These are phyloP conservation scores for Fraxinus platypoda DNA, from an alignment of 305 asterid species.

Conservation along the genomic window DNA sequence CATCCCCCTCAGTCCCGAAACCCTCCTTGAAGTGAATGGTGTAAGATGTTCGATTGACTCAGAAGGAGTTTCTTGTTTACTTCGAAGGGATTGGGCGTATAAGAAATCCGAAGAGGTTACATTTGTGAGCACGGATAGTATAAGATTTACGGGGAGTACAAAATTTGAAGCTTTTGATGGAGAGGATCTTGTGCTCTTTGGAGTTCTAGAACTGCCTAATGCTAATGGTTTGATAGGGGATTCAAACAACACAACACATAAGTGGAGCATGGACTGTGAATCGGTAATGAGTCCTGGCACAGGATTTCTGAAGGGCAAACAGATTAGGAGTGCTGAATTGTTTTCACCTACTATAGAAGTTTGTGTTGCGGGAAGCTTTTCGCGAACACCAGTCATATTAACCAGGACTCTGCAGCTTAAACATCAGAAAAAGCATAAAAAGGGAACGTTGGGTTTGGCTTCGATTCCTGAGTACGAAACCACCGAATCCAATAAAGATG, in stretches of 20 bases:
- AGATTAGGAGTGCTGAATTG: slow-evolving; percentile 31
- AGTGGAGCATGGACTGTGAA: slow-evolving; percentile 45
- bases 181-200: slow-evolving; percentile 40
- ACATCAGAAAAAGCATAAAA: slow-evolving; percentile 35
- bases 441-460: slow-evolving; percentile 35
- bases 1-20: slow-evolving; percentile 40
- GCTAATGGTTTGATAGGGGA: slow-evolving; percentile 36
- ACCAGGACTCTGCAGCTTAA: slow-evolving; percentile 43
- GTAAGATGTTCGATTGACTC: slow-evolving; percentile 37
- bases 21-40: slow-evolving; percentile 49
- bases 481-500: slow-evolving; percentile 29
- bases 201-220: slow-evolving; percentile 33
- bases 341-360: slow-evolving; percentile 44
- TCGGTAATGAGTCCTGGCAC: slow-evolving; percentile 29
- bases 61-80: slow-evolving; percentile 40
- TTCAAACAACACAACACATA: slow-evolving; percentile 19
- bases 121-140: slow-evolving; percentile 48
- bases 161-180: slow-evolving; percentile 41
- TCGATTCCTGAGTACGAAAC: slow-evolving; percentile 45
- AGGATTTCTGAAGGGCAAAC: slow-evolving; percentile 43
- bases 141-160: slow-evolving; percentile 42
- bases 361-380: slow-evolving; percentile 44
- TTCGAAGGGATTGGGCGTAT: slow-evolving; percentile 41
- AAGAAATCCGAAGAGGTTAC: slow-evolving; percentile 49
- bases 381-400: slow-evolving; percentile 41